Evolutionary conservation across 1,139 yeast species (phyloP), one percentile per base, ranked within the genome.

Genomic region (Geotrichum europaeum): DNA sequence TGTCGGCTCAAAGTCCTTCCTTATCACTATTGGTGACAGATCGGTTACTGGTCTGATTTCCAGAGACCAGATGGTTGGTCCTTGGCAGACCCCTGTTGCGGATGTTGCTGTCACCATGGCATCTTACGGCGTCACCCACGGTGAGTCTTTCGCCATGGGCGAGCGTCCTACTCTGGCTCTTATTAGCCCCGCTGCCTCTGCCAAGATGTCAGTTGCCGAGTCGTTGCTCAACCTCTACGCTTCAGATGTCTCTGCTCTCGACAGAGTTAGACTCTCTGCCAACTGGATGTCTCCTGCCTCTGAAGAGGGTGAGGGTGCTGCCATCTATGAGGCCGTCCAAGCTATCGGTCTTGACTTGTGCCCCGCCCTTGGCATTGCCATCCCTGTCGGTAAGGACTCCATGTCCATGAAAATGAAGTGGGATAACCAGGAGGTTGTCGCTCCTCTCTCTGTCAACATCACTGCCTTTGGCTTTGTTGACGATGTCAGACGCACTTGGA

Each of bases 11-110:
- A 95, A 95, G 78, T 87, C 87, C 57, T 95, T 95, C 81, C 81
- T 95, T 70, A 89, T 95, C 72, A 94, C 99, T 18, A 95, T 95
- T 74, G 99, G 97, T 75, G 99, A 95, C 74, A 86, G 99, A 77
- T 83, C 95, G 36, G 95, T 95, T 64, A 94, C 98, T 51, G 99
- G 99, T 56, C 82, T 95, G 68, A 89, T 94, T 65, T 98, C 96
- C 70, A 86, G 99, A 73, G 99, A 95, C 73, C 99, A 95, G 78
- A 87, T 92, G 87, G 98, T 95, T 64, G 99, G 99, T 53, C 99
- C 99, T 71, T 95, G 99, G 98, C 99, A 95, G 80, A 92, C 88
- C 5, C 99, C 99, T 53, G 99, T 95, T 28, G 95, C 99, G n/a
- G 98, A 95, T 74, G 97, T 91, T 62, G 99, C 97, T 75, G 97